Percentiles rank a stretch among this genome's conserved stretches.
Evolutionary conservation across 73 alveolate genomes (phyloP).

Genomic region (Paramecium biaurelia): DNA sequence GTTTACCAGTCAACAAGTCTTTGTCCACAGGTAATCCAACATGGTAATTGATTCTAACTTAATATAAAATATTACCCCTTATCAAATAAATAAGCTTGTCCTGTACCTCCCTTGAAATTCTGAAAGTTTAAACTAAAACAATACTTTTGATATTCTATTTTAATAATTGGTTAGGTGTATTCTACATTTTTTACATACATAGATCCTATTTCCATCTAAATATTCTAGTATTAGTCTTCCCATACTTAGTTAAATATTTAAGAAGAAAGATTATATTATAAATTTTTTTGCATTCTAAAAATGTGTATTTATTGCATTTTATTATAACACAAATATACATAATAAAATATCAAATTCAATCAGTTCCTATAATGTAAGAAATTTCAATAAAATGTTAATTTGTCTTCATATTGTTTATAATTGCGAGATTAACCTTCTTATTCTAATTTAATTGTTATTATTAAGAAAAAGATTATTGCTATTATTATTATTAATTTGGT

Average conservation of each 20-base stretch:
- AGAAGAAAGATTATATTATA: neutral
- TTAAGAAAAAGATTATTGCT: neutral
- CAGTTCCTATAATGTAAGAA: neutral
- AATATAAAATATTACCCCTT: neutral
- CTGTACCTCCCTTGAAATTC: neutral
- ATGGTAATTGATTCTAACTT: neutral
- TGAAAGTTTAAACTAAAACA: neutral
- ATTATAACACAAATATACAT: neutral
- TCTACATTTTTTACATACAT: neutral
- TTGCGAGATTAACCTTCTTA: neutral
- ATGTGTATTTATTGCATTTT: neutral
- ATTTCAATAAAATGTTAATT: neutral
- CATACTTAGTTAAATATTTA: neutral
- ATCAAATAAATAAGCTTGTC: neutral
- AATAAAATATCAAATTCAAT: neutral
- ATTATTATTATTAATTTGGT: neutral
- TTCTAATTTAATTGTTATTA: neutral
- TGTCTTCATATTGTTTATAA: neutral
- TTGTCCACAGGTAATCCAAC: neutral
- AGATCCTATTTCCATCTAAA: slow-evolving; percentile 11
- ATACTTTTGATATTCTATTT: slow-evolving; percentile 3
- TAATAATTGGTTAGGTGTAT: neutral
- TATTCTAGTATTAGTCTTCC: slow-evolving; percentile 11
- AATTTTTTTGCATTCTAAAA: neutral
- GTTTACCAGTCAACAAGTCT: neutral